Base-by-base conservation (phyloP, 2,329 filamentous ascomycete species). In the Phialophora tarda region DNA sequence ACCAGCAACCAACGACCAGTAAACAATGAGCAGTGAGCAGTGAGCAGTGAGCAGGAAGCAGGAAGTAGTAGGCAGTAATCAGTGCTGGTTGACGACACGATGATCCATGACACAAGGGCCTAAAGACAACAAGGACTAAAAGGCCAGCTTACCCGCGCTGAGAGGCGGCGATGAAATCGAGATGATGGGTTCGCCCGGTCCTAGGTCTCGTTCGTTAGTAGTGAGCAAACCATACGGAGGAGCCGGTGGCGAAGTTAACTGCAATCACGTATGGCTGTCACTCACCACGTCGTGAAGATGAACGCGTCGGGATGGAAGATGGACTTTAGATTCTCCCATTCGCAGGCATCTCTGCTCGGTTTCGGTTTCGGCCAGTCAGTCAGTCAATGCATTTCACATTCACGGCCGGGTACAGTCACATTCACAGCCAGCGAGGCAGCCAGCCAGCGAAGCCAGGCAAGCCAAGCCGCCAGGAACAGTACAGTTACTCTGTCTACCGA, bases 251-350 rank as follows among this genome's bases (percentile, higher is more conserved):
- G n/a, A n/a, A n/a, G n/a, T n/a, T n/a, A 26, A 26, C 2, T 26
- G 26, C 5, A 26, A 26, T 34, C 10, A 12, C 3, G 32, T 4
- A 34, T 34, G 2, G 4, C 32, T 34, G 2, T 12, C 32, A 28
- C 21, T 12, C 21, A 81, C 83, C 82, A 85, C 11, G 82, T 83
- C 0, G 82, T 84, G 73, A 83, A 84, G 32, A 84, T 79, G 68
- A 79, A 77, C 2, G 83, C 82, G 41, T 77, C 76, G 0, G 78
- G 77, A 67, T 83, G 81, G 73, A 84, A 84, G 54, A 84, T 83
- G 2, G 82, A 83, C 12, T 74, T 73, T 24, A 84, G 77, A 71
- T 84, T 84, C 56, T 83, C 79, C 83, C 82, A 85, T 73, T 85
- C 83, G 67, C 82, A 83, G 7, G 81, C 77, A 69, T 84, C 81